phyloP scores from a whole-genome alignment of 768 basidiomycete species.

The Tricholoma sp. region DNA sequence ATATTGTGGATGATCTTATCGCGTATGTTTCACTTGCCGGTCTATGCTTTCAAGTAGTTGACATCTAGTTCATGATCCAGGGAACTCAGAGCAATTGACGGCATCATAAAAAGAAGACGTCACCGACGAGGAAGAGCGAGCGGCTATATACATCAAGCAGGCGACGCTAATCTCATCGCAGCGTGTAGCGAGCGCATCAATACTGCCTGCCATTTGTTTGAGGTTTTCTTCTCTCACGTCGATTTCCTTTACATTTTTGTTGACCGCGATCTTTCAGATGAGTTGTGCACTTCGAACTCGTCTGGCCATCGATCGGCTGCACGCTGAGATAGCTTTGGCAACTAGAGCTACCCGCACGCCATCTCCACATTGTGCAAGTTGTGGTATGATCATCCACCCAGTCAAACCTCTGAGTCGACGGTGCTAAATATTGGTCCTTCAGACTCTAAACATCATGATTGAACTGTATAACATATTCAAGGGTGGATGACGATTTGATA shows the following conservation, averaged over 20 bases:
- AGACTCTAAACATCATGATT: not conserved
- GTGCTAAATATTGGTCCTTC: not conserved
- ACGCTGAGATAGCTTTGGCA: not conserved
- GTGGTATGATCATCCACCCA: not conserved
- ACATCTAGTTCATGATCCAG: not conserved
- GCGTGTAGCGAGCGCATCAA: conserved; percentile 1
- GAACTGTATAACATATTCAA: not conserved
- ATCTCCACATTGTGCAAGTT: not conserved
- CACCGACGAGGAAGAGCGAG: not conserved
- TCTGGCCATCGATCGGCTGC: not conserved
- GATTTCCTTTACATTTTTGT: not conserved
- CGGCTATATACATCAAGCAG: not conserved
- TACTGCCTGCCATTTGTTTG: conserved; percentile 1
- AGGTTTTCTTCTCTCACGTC: not conserved
- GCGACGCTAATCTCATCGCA: conserved; percentile 1
- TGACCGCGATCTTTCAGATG: not conserved
- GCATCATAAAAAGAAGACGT: not conserved
- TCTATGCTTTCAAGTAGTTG: not conserved
- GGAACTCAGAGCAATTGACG: not conserved
- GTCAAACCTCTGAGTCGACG: no score
- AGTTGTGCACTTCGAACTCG: not conserved
- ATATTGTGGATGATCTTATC: conserved; percentile 3
- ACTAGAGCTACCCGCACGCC: not conserved
- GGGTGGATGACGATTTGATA: not conserved
- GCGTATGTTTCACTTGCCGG: not conserved